Evolutionary conservation across 2,329 filamentous ascomycete species (phyloP).

Genomic region (Ophiostoma sp.): DNA sequence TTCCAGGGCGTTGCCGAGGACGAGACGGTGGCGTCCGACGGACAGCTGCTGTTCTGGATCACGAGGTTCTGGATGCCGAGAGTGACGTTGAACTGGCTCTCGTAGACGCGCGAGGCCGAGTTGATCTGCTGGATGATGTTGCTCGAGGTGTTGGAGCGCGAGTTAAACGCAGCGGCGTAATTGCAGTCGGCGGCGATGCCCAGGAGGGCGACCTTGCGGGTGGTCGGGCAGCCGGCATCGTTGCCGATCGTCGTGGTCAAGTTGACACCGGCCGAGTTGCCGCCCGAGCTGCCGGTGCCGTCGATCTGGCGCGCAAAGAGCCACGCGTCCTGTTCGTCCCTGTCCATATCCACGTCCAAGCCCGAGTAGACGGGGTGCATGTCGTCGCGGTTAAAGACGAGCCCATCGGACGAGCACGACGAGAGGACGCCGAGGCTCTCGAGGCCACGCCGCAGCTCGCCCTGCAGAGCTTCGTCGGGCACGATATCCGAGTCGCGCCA

Average conservation of each 20-base stretch:
- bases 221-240: constrained; percentile 76
- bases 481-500: constrained; percentile 86
- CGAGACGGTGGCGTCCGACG: constrained; percentile 52
- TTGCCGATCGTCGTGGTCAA: constrained; percentile 72
- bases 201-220: constrained; percentile 85
- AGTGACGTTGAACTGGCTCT: constrained; percentile 89
- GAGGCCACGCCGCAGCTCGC: constrained; percentile 57
- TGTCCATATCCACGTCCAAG: constrained; percentile 39
- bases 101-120: constrained; percentile 78
- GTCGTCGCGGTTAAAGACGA: constrained; percentile 71
- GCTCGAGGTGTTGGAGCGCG: constrained; percentile 55
- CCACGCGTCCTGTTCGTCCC: constrained; percentile 30
- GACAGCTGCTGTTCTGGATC: constrained; percentile 69
- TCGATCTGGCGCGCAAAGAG: constrained; percentile 74
- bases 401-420: constrained; percentile 65
- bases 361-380: constrained; percentile 62
- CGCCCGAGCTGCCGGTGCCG: constrained; percentile 48
- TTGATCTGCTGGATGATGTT: constrained; percentile 84
- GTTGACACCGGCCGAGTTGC: constrained; percentile 72
- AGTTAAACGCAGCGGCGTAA: constrained; percentile 69
- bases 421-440: constrained; percentile 7
- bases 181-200: constrained; percentile 91
- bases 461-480: constrained; percentile 37
- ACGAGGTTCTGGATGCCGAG: constrained; percentile 83
- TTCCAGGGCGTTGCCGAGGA: constrained; percentile 75